Evolutionary conservation across 23 red algal genomes (phyloP), one percentile per base, ranked within the genome.

Genomic region (Cyanidium caldarium): DNA sequence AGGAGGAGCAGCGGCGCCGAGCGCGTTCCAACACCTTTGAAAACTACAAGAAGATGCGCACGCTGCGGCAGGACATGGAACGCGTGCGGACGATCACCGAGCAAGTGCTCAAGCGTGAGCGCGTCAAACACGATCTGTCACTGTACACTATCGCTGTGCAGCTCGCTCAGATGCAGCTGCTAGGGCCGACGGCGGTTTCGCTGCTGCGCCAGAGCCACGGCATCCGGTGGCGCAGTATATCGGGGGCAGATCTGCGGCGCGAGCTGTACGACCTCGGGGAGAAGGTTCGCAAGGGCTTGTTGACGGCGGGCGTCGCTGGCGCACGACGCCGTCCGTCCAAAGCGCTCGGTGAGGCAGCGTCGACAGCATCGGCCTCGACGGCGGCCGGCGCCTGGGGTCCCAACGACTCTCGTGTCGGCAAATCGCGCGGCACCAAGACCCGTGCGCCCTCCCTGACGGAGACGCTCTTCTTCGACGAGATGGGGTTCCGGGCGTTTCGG

Each of bases 1-100:
- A 77, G 31, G 82, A 83, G 65, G 72, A 57, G 28, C 86, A 74
- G 19, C 38, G 25, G 2, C 0, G 71, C 5, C 71, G 57, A 3
- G 45, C 33, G 2, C 71, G 86, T 2, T 77, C 76, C 61, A 95
- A 95, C 65, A 87, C 89, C 0, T 95, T 81, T 69, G 89, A 95
- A 34, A 86, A 86, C 40, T 95, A 79, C 70, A 75, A 76, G 34
- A 67, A 74, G 37, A 76, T 78, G 37, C 37, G 73, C 21, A 36
- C 73, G 41, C 68, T 94, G 72, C 68, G 78, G 7, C 68, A 87
- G 34, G 81, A 94, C 30, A 66, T 94, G 42, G 70, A 46, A 23
- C 19, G 45, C 17, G 57, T 86, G 33, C 65, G 82, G 58, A 65
- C 71, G 13, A 51, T 94, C 35, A 45, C 86, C 15, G 77, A 79